These are phyloP conservation scores for Starmerella roubikii DNA, from an alignment of 805 yeast species.

Conservation along the genomic window DNA sequence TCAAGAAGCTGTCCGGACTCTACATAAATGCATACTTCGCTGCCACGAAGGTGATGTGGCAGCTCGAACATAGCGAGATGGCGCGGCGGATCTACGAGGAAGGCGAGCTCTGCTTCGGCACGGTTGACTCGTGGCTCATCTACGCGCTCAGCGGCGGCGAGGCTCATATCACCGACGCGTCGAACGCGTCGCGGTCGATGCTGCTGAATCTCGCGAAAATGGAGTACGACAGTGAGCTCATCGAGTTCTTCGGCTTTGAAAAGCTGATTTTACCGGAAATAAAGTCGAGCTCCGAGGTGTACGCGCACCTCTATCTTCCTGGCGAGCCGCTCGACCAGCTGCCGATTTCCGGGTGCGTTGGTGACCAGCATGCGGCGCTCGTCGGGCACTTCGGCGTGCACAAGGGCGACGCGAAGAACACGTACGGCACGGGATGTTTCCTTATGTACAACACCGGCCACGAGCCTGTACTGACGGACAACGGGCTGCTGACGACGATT, in stretches of 20 bases:
- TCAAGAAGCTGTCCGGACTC: constrained; percentile 61
- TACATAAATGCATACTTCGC: constrained; percentile 87
- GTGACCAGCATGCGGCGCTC: constrained; percentile 87
- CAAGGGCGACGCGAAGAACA: constrained; percentile 81
- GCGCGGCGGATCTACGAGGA: constrained; percentile 55
- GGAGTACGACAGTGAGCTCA: constrained; percentile 61
- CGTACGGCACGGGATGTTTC: constrained; percentile 95
- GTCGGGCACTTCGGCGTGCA: constrained; percentile 84
- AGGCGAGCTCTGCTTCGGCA: constrained; percentile 80
- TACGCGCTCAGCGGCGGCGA: constrained; percentile 60
- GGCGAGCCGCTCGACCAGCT: constrained; percentile 39
- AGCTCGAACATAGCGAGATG: constrained; percentile 60
- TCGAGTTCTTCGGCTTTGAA: constrained; percentile 71
- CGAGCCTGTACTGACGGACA: constrained; percentile 50
- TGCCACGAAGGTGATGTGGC: constrained; percentile 80
- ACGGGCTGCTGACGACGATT: constrained; percentile 79
- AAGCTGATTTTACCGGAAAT: constrained; percentile 62
- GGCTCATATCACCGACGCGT: constrained; percentile 67
- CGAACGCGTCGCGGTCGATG: constrained; percentile 85
- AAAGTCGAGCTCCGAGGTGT: constrained; percentile 62
- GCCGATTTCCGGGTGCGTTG: constrained; percentile 81
- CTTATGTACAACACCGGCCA: constrained; percentile 76
- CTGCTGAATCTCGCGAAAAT: constrained; percentile 69
- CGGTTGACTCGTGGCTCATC: constrained; percentile 88
- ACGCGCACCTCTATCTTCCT: constrained; percentile 59